A percentile compares a stretch with the other conserved stretches of the same genome.
These are phyloP conservation scores for Cucurbitaria berberidis DNA, from an alignment of 2,329 filamentous ascomycete species.

Conservation along the genomic window DNA sequence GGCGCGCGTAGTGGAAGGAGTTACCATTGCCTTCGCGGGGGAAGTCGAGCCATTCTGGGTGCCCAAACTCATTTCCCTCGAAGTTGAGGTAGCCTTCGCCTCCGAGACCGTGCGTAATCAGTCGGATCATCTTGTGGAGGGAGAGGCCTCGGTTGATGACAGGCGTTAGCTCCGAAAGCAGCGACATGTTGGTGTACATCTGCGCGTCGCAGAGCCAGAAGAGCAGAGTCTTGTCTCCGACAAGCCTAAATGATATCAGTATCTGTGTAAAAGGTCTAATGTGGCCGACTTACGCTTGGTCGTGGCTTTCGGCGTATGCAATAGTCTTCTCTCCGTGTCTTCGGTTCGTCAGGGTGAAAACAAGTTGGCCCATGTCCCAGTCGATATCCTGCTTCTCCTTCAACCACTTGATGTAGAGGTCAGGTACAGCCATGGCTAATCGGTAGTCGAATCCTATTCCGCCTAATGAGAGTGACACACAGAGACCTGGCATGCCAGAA, in stretches of 20 bases:
- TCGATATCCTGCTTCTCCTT: constrained; percentile 91
- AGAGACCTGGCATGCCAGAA: constrained; percentile 97
- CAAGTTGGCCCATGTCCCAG: constrained; percentile 88
- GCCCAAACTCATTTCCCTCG: constrained; percentile 97
- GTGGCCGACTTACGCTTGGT: constrained; percentile 80
- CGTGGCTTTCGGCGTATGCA: constrained; percentile 95
- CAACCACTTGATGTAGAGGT: constrained; percentile 98
- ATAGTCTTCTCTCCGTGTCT: constrained; percentile 98
- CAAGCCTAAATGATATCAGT: constrained; percentile 66
- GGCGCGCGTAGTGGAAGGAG: constrained; percentile 91
- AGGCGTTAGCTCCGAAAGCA: constrained; percentile 79
- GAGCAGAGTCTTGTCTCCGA: constrained; percentile 95
- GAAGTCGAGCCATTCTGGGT: constrained; percentile 99
- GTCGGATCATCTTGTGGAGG: constrained; percentile 96
- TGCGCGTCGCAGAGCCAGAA: constrained; percentile 98
- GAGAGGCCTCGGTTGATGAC: constrained; percentile 89
- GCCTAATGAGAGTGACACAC: constrained; percentile 81
- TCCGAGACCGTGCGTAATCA: constrained; percentile 88
- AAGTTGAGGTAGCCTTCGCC: constrained; percentile 99
- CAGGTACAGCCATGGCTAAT: constrained; percentile 95
- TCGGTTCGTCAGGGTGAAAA: constrained; percentile 88
- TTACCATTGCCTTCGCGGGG: constrained; percentile 91
- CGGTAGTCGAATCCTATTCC: constrained; percentile 97
- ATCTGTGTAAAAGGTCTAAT: background rate
- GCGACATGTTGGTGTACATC: constrained; percentile 98